Evolutionary conservation across 345 rosid genomes (phyloP).

Genomic region (Capsella bursapastoris): DNA sequence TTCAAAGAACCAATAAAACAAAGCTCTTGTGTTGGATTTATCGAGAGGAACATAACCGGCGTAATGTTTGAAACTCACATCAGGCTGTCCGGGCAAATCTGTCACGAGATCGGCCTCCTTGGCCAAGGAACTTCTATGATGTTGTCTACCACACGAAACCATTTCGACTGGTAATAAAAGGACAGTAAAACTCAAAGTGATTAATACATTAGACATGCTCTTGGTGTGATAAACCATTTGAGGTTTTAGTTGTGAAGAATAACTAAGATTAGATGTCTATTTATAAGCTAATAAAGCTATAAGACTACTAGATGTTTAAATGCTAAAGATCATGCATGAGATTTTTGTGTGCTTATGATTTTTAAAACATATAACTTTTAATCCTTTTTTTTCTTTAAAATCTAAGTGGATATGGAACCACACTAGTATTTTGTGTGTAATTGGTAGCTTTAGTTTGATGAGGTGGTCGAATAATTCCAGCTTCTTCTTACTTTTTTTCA

Average conservation of each 20-base stretch:
- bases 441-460: too few relatives aligned
- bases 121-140: conserved; percentile 29
- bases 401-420: too few relatives aligned
- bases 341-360: conserved; percentile 3
- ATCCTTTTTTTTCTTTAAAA: too few relatives aligned
- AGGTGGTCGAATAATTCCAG: too few relatives aligned
- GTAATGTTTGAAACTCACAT: conserved; percentile 70
- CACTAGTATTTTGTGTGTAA: too few relatives aligned
- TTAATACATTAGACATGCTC: conserved; percentile 15
- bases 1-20: conserved; percentile 92
- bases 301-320: conserved; percentile 45
- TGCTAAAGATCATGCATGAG: conserved; percentile 38
- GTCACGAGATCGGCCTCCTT: conserved; percentile 63
- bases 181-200: conserved; percentile 33
- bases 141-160: conserved; percentile 36
- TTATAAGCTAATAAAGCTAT: conserved; percentile 21
- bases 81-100: conserved; percentile 85
- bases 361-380: too few relatives aligned
- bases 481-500: too few relatives aligned
- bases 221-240: conserved; percentile 39
- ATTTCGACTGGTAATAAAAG: conserved; percentile 22
- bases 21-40: conserved; percentile 65
- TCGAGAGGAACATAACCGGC: conserved; percentile 86
- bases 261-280: conserved; percentile 7
- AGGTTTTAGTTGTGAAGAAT: conserved; percentile 18